phyloP scores from a whole-genome alignment of 2,329 filamentous ascomycete species.

The Penicillium italicum region DNA sequence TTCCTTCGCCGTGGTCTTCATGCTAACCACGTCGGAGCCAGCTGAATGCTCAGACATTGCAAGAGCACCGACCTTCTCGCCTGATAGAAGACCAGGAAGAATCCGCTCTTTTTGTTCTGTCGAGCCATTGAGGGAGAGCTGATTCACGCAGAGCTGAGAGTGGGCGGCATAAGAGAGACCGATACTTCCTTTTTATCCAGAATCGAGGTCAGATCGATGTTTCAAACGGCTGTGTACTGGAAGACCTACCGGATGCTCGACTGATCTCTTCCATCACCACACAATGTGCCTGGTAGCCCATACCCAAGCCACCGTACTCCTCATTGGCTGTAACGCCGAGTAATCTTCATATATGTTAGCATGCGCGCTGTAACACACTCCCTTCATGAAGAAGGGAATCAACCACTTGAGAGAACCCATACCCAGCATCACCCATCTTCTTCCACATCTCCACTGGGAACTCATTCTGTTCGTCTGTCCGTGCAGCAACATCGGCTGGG shows the following conservation, averaged over 20 bases:
- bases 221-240: neutral
- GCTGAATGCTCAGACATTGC: constrained; percentile 94
- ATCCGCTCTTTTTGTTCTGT: constrained; percentile 74
- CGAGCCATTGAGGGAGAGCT: constrained; percentile 84
- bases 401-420: neutral
- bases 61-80: constrained; percentile 76
- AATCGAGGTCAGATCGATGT: neutral
- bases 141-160: constrained; percentile 93
- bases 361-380: neutral
- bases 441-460: constrained; percentile 92
- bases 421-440: constrained; percentile 83
- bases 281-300: constrained; percentile 97
- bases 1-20: constrained; percentile 79
- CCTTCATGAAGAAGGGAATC: too few species aligned
- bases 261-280: constrained; percentile 94
- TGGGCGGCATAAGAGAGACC: constrained; percentile 93
- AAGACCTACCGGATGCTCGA: constrained; percentile 64
- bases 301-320: constrained; percentile 79
- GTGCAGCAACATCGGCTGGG: constrained; percentile 72
- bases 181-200: constrained; percentile 34
- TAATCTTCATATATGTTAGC: constrained; percentile 51
- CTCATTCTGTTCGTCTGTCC: constrained; percentile 79
- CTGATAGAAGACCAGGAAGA: constrained; percentile 76
- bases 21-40: constrained; percentile 90
- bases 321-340: constrained; percentile 92